A percentile compares a stretch with the other conserved stretches of the same genome.
phyloP scores from a whole-genome alignment of 768 basidiomycete species.

The Mycena vulgaris region DNA sequence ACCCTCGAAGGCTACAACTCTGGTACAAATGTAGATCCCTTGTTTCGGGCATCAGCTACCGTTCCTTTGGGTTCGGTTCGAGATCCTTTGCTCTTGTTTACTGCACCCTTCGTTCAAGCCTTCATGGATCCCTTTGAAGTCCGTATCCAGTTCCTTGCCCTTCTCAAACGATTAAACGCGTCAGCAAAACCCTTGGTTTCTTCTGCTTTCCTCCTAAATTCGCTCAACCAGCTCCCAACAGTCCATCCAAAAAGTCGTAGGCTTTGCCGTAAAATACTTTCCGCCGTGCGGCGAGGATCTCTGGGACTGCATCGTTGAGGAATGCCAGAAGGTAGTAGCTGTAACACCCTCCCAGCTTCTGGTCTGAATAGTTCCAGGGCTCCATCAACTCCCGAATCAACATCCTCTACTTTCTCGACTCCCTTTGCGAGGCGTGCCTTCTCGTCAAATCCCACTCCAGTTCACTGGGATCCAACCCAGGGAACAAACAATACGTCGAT shows the following conservation, averaged over 20 bases:
- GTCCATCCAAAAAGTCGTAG: conserved; percentile 40
- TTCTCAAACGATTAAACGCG: conserved; percentile 37
- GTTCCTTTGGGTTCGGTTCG: neutral
- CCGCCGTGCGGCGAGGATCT: conserved; percentile 88
- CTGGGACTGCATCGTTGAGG: conserved; percentile 94
- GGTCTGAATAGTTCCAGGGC: conserved; percentile 62
- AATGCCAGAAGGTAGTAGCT: conserved; percentile 83
- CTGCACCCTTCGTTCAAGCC: neutral
- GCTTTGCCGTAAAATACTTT: conserved; percentile 38
- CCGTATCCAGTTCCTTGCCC: conserved; percentile 33
- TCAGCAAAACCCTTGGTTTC: conserved; percentile 16
- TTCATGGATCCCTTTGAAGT: conserved; percentile 39
- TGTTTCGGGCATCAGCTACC: neutral
- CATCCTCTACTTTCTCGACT: conserved; percentile 92
- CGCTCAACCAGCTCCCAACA: conserved; percentile 40
- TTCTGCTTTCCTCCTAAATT: conserved; percentile 25
- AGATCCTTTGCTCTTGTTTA: neutral
- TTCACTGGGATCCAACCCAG: conserved; percentile 55
- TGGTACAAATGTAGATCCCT: no score
- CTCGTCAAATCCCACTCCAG: conserved; percentile 73
- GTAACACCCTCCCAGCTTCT: neutral
- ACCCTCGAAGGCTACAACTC: no score
- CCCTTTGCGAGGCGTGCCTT: conserved; percentile 85
- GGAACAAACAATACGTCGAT: conserved; percentile 77
- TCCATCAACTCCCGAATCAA: conserved; percentile 95